Evolutionary conservation across 768 basidiomycete species (phyloP).

Genomic region (Boletellus ananas): DNA sequence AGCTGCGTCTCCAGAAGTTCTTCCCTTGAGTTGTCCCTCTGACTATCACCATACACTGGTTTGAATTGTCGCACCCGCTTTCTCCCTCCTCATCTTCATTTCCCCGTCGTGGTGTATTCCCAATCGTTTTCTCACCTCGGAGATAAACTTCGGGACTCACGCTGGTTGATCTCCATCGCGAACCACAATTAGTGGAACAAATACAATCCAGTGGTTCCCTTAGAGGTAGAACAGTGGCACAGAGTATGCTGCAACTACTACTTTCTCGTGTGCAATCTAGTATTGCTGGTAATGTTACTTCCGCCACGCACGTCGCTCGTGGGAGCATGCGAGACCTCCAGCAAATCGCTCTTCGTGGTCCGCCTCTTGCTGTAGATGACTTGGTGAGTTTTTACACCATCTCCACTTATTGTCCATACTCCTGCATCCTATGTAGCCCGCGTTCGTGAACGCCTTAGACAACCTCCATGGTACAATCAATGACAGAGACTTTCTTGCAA

Average conservation of each 20-base stretch:
- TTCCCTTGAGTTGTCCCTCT: too few relatives aligned
- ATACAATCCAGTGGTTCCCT: not conserved
- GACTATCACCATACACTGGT: too few relatives aligned
- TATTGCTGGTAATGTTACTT: not conserved
- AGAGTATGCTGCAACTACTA: slow-evolving; percentile 10
- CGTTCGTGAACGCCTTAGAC: slow-evolving; percentile 45
- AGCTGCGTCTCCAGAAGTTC: too few relatives aligned
- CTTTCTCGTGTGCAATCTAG: slow-evolving; percentile 11
- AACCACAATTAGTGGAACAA: slow-evolving; percentile 4
- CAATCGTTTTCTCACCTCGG: too few relatives aligned
- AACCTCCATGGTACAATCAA: slow-evolving; percentile 43
- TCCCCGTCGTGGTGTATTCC: too few relatives aligned
- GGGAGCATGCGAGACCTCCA: slow-evolving; percentile 25
- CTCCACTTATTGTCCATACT: not conserved
- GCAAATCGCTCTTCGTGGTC: slow-evolving; percentile 26
- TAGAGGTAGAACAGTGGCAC: not conserved
- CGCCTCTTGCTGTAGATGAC: slow-evolving; percentile 22
- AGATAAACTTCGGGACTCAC: not conserved
- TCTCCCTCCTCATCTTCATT: too few relatives aligned
- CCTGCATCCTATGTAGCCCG: slow-evolving; percentile 34
- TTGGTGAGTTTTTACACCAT: slow-evolving; percentile 21
- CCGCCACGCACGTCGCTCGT: slow-evolving; percentile 4
- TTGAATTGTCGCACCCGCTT: too few relatives aligned
- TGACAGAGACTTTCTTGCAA: slow-evolving; percentile 59
- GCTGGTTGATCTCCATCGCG: not conserved